Base-by-base conservation (phyloP, 2,329 filamentous ascomycete genomes). In the Calonectria honghensis region DNA sequence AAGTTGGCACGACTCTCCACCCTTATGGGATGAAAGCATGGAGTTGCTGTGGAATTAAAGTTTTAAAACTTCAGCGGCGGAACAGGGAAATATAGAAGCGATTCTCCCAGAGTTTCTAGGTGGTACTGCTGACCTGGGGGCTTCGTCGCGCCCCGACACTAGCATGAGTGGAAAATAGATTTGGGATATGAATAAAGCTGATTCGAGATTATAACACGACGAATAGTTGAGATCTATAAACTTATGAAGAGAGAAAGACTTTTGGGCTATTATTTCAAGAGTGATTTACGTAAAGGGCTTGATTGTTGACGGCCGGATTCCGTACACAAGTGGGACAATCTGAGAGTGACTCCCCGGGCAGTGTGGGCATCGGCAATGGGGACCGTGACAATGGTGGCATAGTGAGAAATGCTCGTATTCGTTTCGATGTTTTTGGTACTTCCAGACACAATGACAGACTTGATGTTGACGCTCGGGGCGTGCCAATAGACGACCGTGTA, bases 401-500 rank as follows among this genome's bases (percentile, higher is more conserved):
- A 24, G 9, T 27, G 9, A 18, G 10, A 2, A 6, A 29, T 4
- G 24, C 20, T 39, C 3, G 35, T 63, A 2, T 24, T 63, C 24
- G 52, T 14, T 9, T 16, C 2, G 1, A 57, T 57, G 31, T 39
- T 27, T 27, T 37, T 39, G 24, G 27, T 41, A 7, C 57, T 41
- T 4, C 57, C 57, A 0, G 37, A 29, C 2, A 63, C 35, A 5
- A 41, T 41, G 24, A 63, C 24, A 0, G 57, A 63, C 10, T 45
- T 41, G 24, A 63, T 63, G 16, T 63, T 35, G 37, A 27, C 24
- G 7, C 2, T 37, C 2, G 57, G 57, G 57, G 3, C 24, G 24
- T 63, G 57, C 57, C 57, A 63, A 24, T 29, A 63, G 16, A 63
- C 24, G 18, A 63, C 16, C 14, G 39, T 63, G 57, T 63, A 63